Percentiles rank a stretch among this genome's conserved stretches.
These are phyloP conservation scores for Avena sativa DNA, from an alignment of 176 grass and related monocot species.

Conservation along the genomic window DNA sequence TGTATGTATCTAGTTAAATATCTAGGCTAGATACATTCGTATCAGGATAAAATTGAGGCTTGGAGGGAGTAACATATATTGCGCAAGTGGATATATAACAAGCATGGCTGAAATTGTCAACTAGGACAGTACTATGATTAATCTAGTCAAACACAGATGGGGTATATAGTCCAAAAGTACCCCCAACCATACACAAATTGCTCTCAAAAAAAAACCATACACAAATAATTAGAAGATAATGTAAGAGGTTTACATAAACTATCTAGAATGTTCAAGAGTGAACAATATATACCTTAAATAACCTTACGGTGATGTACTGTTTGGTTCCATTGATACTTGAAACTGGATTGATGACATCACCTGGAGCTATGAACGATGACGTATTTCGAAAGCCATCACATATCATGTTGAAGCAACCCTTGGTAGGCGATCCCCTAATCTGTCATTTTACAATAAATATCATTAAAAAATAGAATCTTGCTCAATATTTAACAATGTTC, in stretches of 20 bases:
- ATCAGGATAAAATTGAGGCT: too few relatives aligned
- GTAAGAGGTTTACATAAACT: background rate
- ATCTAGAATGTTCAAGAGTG: background rate
- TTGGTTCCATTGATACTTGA: constrained; percentile 3
- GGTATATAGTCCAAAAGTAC: too few relatives aligned
- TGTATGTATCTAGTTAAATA: too few relatives aligned
- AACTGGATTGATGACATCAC: background rate
- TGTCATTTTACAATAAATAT: too few relatives aligned
- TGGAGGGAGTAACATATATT: too few relatives aligned
- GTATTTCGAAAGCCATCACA: background rate
- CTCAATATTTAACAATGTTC: background rate
- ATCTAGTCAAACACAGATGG: too few relatives aligned
- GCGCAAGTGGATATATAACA: too few relatives aligned
- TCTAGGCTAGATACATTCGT: too few relatives aligned
- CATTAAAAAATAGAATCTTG: background rate
- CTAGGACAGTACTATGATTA: too few relatives aligned
- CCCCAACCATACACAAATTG: background rate
- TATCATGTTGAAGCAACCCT: background rate
- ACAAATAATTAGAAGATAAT: background rate
- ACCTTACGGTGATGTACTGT: background rate
- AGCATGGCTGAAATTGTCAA: too few relatives aligned
- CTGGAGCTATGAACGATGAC: background rate
- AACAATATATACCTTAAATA: constrained; percentile 1
- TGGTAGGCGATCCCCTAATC: too few relatives aligned
- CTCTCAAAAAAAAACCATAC: too few relatives aligned